Percentiles rank a stretch among this genome's conserved stretches.
phyloP scores from a whole-genome alignment of 208 protist species.

The Trichomonas gallinae region DNA sequence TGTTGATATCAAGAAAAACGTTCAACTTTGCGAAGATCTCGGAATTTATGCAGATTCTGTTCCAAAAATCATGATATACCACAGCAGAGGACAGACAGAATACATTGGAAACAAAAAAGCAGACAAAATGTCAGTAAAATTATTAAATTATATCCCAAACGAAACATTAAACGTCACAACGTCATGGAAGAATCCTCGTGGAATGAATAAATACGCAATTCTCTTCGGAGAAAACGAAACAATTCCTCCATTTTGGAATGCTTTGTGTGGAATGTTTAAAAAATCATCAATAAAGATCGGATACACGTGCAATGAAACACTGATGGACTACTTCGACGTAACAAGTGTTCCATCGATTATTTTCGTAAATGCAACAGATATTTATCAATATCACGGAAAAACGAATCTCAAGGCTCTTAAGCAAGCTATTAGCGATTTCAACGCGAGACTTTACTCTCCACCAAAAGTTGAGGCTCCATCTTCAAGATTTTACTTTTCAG shows the following conservation, averaged over 20 bases:
- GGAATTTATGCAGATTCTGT: background rate
- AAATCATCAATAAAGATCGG: background rate
- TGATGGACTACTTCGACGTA: background rate
- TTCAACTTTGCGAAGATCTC: background rate
- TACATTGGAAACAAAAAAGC: background rate
- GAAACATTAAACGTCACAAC: background rate
- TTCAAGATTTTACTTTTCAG: background rate
- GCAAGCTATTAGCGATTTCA: background rate
- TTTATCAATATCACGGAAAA: background rate
- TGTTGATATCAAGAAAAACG: background rate
- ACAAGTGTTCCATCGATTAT: background rate
- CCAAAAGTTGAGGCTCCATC: background rate
- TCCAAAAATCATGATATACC: background rate
- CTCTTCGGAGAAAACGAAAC: background rate
- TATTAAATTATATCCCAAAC: background rate
- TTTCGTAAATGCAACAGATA: background rate
- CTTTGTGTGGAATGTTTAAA: background rate
- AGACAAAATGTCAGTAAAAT: background rate
- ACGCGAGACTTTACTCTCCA: background rate
- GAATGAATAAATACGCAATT: background rate
- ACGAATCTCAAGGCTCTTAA: background rate
- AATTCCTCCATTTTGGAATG: background rate
- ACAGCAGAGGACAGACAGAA: background rate
- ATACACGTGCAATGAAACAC: background rate
- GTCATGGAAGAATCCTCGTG: background rate